Base-by-base conservation (phyloP, 148 eudicot species). In the Chenopodium album region DNA sequence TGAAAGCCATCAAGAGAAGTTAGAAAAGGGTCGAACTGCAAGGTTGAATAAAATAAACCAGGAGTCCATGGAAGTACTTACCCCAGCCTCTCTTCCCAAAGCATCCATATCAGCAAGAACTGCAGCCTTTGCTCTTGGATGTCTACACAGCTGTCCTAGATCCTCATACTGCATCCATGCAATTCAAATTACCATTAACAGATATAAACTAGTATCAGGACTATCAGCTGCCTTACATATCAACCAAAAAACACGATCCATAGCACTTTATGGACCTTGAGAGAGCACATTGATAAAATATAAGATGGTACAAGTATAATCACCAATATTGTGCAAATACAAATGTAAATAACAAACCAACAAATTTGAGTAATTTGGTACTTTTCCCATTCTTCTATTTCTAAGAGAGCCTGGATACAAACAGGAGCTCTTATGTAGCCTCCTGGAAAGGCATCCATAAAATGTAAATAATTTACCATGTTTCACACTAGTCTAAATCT, bases 51-150 rank as follows among this genome's bases (percentile, higher is more conserved):
- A 66, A 29, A 47, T 23, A 31, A 76, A 75, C 7, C 44, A 41
- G 1, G 44, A 41, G 44, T 41, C 8, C 37, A 63, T 11, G 5
- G 76, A 68, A 32, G 14, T 56, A 76, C 74, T 65, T 87, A 95
- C 98, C 91, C 90, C 91, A 71, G 96, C 96, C 85, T 93, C 89
- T 77, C 91, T 92, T 78, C 94, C 98, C 73, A 87, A 76, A 17
- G 85, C 89, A 77, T 95, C 96, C 97, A 95, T 89, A 69, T 95
- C 97, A 63, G 94, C 91, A 67, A 92, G 86, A 84, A 95, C 97
- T 73, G 94, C 98, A 16, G 93, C 92, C 87, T 79, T 91, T 47
- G 91, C 89, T 85, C 98, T 88, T 66, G 94, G 93, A 85, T 95
- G 88, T 41, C 52, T 82, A 83, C 98, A 93, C 29, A 95, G 79